Evolutionary conservation across 2,329 filamentous ascomycete genomes (phyloP), one percentile per base, ranked within the genome.

Genomic region (Mariannaea elegans): DNA sequence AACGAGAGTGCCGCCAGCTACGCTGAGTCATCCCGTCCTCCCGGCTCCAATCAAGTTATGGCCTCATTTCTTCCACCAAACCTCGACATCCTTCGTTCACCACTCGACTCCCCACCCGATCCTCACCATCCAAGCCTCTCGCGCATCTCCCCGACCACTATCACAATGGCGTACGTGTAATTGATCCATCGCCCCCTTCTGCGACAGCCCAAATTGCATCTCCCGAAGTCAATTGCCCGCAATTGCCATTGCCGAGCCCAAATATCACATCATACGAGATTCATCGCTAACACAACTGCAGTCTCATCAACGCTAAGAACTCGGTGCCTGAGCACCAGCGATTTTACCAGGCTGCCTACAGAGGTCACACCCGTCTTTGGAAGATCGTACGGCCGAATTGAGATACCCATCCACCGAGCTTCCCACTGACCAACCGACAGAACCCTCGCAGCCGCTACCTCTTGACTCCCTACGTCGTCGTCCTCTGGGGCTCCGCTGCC

Each of bases 261-360:
- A 58, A 42, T 54, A 57, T 57, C 59, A 62, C 62, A 72, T 69
- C 69, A 70, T 71, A 69, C 64, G 65, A 73, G 65, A 56, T 61
- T 60, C 62, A 45, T 64, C 50, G 61, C 70, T 75, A 65, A 75
- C 72, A 32, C 66, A 44, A 62, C 62, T 54, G 48, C 69, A 86
- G 85, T 74, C 73, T 89, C 75, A 68, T 93, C 81, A 82, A 91
- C 85, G 88, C 89, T 77, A 84, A 86, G 76, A 94, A 94, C 86
- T 86, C 84, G 73, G 91, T 94, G 72, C 90, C 90, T 57, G 72
- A 90, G 75, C 84, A 90, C 81, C 91, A 94, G 84, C 84, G 86
- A 73, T 79, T 86, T 70, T 93, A 92, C 83, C 91, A 93, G 82
- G 81, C 84, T 67, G 88, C 91, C 70, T 90, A 90, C 78, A 87